These are phyloP conservation scores for Phytophthora meadii DNA, from an alignment of 352 stramenopile genomes.

Conservation along the genomic window DNA sequence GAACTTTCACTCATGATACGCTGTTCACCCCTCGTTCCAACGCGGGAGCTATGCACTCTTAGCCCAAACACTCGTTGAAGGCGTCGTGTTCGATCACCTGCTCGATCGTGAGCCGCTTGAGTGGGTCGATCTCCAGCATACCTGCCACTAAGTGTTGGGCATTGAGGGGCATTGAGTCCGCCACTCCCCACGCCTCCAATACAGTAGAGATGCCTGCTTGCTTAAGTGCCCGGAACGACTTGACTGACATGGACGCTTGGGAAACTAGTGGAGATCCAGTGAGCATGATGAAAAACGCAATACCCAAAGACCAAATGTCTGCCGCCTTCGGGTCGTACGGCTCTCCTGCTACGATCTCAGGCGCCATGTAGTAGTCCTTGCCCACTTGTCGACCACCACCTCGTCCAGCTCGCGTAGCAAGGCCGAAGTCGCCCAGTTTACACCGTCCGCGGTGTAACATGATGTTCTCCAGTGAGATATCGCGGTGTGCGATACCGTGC, in stretches of 20 bases:
- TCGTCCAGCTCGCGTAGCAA: slow-evolving; percentile 33
- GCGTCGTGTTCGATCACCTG: slow-evolving; percentile 28
- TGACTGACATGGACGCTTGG: slow-evolving; percentile 31
- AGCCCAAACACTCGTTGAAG: slow-evolving; percentile 18
- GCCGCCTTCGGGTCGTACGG: slow-evolving; percentile 48
- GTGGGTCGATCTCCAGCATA: slow-evolving; percentile 40
- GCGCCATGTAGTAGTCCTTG: slow-evolving; percentile 68
- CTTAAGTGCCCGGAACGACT: slow-evolving; percentile 18
- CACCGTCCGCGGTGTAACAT: slow-evolving; percentile 45
- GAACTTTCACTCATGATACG: neutral
- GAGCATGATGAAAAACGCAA: slow-evolving; percentile 22
- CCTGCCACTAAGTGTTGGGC: slow-evolving; percentile 24
- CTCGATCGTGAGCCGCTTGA: slow-evolving; percentile 30
- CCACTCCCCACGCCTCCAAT: slow-evolving; percentile 15
- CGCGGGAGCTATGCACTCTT: slow-evolving; percentile 8
- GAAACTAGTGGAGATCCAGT: slow-evolving; percentile 47
- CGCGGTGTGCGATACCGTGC: slow-evolving; percentile 40
- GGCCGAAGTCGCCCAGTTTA: slow-evolving; percentile 59
- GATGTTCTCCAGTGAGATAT: slow-evolving; percentile 34
- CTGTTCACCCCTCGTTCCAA: slow-evolving; percentile 14
- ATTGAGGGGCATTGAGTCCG: neutral
- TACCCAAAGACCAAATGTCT: slow-evolving; percentile 19
- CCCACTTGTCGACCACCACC: slow-evolving; percentile 36
- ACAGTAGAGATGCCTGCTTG: slow-evolving; percentile 12
- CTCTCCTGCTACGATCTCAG: slow-evolving; percentile 42